phyloP scores from a whole-genome alignment of 2,329 filamentous ascomycete species.

The Lecanicillium sp. region DNA sequence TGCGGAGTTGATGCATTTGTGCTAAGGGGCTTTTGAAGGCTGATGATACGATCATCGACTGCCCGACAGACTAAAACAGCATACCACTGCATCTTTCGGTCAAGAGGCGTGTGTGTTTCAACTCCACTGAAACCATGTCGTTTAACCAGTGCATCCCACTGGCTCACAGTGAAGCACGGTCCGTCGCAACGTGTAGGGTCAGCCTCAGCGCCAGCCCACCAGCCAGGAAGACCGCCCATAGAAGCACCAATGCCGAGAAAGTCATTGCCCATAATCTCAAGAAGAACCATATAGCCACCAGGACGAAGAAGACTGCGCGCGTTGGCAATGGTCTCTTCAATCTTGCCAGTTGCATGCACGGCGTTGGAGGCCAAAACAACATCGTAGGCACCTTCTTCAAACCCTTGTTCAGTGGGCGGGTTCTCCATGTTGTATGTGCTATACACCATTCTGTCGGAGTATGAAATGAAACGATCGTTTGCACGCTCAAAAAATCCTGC shows the following conservation, averaged over 20 bases:
- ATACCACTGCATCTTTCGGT: background rate
- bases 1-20: background rate
- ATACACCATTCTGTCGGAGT: constrained; percentile 15
- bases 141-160: constrained; percentile 4
- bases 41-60: constrained; percentile 6
- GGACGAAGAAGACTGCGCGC: constrained; percentile 16
- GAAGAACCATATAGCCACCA: constrained; percentile 19
- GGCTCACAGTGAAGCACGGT: constrained; percentile 1
- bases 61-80: constrained; percentile 16
- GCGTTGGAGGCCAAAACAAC: constrained; percentile 18
- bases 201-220: constrained; percentile 17
- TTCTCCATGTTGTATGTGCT: constrained; percentile 21
- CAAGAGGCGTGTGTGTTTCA: constrained; percentile 5
- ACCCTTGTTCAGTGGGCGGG: constrained; percentile 15
- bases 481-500: constrained; percentile 14
- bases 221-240: constrained; percentile 20
- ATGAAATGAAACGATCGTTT: constrained; percentile 3
- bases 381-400: constrained; percentile 16
- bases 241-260: constrained; percentile 10
- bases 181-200: constrained; percentile 14
- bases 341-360: constrained; percentile 17
- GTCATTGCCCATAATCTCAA: constrained; percentile 15
- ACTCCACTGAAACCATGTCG: constrained; percentile 8
- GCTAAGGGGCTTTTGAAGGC: background rate
- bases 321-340: constrained; percentile 15